Evolutionary conservation across 306 rosid species (phyloP).

Genomic region (Coriaria nepalensis): DNA sequence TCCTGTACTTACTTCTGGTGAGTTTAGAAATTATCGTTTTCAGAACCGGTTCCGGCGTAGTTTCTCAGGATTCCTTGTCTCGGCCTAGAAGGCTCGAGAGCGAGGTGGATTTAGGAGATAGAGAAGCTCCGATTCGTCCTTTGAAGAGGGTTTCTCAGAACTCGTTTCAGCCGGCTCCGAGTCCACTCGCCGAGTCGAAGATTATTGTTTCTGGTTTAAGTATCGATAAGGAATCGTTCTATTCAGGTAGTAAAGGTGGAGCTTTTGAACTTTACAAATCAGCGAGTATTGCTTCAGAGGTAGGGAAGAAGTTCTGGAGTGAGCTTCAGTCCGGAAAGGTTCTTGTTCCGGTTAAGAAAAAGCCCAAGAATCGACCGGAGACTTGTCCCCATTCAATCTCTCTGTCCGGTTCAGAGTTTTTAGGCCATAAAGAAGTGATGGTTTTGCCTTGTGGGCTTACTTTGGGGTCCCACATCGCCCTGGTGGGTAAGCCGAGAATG

Average conservation of each 20-base stretch:
- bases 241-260: conserved; percentile 15
- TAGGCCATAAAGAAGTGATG: conserved; percentile 31
- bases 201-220: conserved; percentile 35
- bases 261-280: conserved; percentile 38
- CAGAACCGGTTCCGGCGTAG: conserved; percentile 27
- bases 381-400: conserved; percentile 51
- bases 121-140: conserved; percentile 57
- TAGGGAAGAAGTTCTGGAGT: conserved; percentile 45
- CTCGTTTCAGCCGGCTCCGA: conserved; percentile 29
- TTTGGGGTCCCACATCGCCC: conserved; percentile 63
- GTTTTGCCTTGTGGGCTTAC: conserved; percentile 83
- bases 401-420: conserved; percentile 39
- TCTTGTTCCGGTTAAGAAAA: conserved; percentile 1
- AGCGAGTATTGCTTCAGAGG: conserved; percentile 43
- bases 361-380: conserved; percentile 22
- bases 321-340: conserved; percentile 36
- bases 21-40: conserved; percentile 57
- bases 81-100: conserved; percentile 26
- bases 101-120: conserved; percentile 35
- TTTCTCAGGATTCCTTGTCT: conserved; percentile 28
- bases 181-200: conserved; percentile 20
- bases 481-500: conserved; percentile 59
- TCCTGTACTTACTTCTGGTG: conserved; percentile 45
- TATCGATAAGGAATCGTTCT: conserved; percentile 35
- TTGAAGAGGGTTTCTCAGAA: conserved; percentile 26